phyloP scores from a whole-genome alignment of 495 filamentous ascomycete genomes.

The Schizothecium vesticola region DNA sequence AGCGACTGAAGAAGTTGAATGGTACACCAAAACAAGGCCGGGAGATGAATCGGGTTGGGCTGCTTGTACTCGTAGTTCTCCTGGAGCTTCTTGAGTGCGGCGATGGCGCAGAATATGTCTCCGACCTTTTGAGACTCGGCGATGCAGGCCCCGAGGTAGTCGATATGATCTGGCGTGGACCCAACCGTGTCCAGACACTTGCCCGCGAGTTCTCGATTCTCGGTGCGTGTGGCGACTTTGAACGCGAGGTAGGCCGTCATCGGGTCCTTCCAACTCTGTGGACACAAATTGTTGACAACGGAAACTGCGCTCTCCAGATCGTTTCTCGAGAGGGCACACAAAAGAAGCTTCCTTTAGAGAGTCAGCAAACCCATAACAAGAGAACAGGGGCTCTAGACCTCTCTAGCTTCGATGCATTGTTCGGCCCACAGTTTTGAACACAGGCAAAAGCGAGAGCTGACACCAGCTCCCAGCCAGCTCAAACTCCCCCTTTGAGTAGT shows the following conservation, averaged over 20 bases:
- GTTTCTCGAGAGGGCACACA: conserved; percentile 56
- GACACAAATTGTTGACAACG: conserved; percentile 56
- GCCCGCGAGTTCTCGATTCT: conserved; percentile 53
- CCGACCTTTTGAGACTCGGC: conserved; percentile 65
- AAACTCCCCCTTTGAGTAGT: conserved; percentile 47
- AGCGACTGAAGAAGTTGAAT: conserved; percentile 56
- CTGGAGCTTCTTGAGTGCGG: conserved; percentile 54
- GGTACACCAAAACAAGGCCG: conserved; percentile 60
- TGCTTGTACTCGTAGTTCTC: conserved; percentile 48
- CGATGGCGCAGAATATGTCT: conserved; percentile 52
- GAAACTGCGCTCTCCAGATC: conserved; percentile 49
- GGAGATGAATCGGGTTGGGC: conserved; percentile 54
- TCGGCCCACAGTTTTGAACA: conserved; percentile 60
- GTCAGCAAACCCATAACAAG: conserved; percentile 2
- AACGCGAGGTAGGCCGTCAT: conserved; percentile 68
- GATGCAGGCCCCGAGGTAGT: conserved; percentile 69
- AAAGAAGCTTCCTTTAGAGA: conserved; percentile 58
- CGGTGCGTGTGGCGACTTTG: conserved; percentile 60
- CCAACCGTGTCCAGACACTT: conserved; percentile 53
- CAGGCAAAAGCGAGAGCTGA: conserved; percentile 54
- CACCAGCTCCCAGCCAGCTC: conserved; percentile 66
- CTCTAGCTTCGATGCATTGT: conserved; percentile 62
- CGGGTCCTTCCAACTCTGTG: conserved; percentile 48
- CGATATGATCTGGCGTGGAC: conserved; percentile 42
- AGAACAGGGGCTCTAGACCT: conserved; percentile 31